Conservation (phyloP, 208 protist genomes). For the Acanthamoeba culbertsoni region DNA sequence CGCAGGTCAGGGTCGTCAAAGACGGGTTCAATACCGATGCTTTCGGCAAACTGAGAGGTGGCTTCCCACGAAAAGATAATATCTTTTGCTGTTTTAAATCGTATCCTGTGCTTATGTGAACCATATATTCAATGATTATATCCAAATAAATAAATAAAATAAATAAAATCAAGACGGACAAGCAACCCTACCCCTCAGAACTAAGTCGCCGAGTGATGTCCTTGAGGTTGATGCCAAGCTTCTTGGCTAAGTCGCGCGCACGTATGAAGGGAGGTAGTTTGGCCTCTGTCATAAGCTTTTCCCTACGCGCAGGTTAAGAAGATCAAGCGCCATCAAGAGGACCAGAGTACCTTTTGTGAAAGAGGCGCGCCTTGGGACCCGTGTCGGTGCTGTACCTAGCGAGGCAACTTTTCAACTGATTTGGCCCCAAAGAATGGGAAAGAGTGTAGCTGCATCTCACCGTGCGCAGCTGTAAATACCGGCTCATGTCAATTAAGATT, state of each 20-base stretch:
- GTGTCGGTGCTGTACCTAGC: background rate
- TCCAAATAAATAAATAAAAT: no score
- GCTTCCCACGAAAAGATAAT: constrained; percentile 56
- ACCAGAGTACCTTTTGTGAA: background rate
- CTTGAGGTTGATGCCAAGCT: constrained; percentile 55
- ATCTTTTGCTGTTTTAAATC: constrained; percentile 40
- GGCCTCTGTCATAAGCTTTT: constrained; percentile 32
- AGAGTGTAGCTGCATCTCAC: background rate
- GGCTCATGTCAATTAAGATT: no score
- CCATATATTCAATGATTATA: background rate
- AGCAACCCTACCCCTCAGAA: background rate
- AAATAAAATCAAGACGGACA: background rate
- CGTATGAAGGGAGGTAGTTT: constrained; percentile 56
- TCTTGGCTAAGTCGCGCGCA: constrained; percentile 46
- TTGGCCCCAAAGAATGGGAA: background rate
- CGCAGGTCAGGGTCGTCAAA: constrained; percentile 47
- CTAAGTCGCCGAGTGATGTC: constrained; percentile 47
- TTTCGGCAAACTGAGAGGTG: constrained; percentile 28
- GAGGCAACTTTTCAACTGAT: no score
- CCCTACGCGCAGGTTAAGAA: background rate
- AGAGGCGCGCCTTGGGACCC: background rate
- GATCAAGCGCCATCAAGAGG: background rate
- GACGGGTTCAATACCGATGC: constrained; percentile 38
- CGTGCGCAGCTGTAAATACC: no score
- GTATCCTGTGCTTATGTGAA: background rate